These are phyloP conservation scores for Sporisorium scitamineum DNA, from an alignment of 1,284 basidiomycete species.

Conservation along the genomic window DNA sequence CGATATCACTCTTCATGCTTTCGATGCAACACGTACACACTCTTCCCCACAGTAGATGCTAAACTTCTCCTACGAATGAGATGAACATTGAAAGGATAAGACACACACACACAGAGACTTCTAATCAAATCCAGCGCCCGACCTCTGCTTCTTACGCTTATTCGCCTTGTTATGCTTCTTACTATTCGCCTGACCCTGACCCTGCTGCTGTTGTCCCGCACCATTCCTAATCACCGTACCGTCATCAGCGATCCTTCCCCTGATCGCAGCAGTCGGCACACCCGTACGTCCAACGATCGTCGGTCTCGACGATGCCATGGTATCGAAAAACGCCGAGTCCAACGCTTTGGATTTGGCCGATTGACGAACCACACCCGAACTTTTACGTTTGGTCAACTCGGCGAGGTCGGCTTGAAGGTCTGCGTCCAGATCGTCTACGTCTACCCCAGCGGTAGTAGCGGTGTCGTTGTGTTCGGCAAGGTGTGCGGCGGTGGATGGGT, in stretches of 20 bases:
- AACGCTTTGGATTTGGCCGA: constrained; percentile 71
- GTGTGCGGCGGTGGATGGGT: constrained; percentile 24
- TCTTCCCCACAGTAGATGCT: too few species aligned
- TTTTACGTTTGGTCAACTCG: constrained; percentile 12
- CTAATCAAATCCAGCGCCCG: constrained; percentile 58
- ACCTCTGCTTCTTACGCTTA: constrained; percentile 72
- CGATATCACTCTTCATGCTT: background rate
- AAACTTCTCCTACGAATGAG: too few species aligned
- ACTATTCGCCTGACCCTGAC: constrained; percentile 71
- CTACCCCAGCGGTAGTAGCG: background rate
- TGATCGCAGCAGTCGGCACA: constrained; percentile 40
- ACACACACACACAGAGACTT: background rate
- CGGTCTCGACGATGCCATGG: constrained; percentile 75
- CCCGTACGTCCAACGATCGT: constrained; percentile 71
- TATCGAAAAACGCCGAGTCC: constrained; percentile 86
- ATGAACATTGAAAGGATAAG: too few species aligned
- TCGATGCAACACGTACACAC: background rate
- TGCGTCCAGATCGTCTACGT: constrained; percentile 32
- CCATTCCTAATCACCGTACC: constrained; percentile 68
- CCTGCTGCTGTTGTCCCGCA: constrained; percentile 71
- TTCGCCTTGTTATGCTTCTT: constrained; percentile 92
- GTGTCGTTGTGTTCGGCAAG: constrained; percentile 29
- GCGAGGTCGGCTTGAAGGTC: constrained; percentile 19
- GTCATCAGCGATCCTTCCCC: constrained; percentile 54
- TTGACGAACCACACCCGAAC: constrained; percentile 11